Conservation (phyloP, 1,284 basidiomycete genomes). For the Apiotrichum sp. region DNA sequence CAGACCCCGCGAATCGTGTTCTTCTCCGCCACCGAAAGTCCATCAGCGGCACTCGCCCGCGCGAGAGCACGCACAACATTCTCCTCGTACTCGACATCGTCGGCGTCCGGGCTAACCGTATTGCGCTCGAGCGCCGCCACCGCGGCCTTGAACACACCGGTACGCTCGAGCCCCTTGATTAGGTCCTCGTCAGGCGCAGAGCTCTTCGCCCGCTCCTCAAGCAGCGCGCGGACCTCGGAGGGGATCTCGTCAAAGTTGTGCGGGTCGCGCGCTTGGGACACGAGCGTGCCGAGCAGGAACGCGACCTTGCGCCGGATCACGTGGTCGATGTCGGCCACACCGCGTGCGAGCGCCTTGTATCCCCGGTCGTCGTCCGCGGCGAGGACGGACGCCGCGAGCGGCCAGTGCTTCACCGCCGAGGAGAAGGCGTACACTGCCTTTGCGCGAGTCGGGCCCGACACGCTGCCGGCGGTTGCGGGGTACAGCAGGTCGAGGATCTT, state of each 20-base stretch:
- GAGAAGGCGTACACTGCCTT: slow-evolving; percentile 87
- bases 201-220: slow-evolving; percentile 23
- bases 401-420: slow-evolving; percentile 68
- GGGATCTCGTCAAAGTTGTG: slow-evolving; percentile 41
- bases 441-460: slow-evolving; percentile 48
- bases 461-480: slow-evolving; percentile 41
- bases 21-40: slow-evolving; percentile 39
- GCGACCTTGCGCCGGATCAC: slow-evolving; percentile 72
- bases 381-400: slow-evolving; percentile 23
- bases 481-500: slow-evolving; percentile 59
- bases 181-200: slow-evolving; percentile 24
- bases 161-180: slow-evolving; percentile 22
- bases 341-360: slow-evolving; percentile 26
- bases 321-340: slow-evolving; percentile 63
- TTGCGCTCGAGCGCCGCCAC: slow-evolving; percentile 52
- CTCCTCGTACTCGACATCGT: slow-evolving; percentile 74
- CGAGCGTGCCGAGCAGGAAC: slow-evolving; percentile 74
- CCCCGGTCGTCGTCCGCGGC: slow-evolving; percentile 18
- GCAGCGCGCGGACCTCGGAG: slow-evolving; percentile 30
- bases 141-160: slow-evolving; percentile 17
- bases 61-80: slow-evolving; percentile 61
- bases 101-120: slow-evolving; percentile 56
- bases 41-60: slow-evolving; percentile 38
- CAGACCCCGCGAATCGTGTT: slow-evolving; percentile 27
- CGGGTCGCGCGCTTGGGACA: slow-evolving; percentile 59